Evolutionary conservation across 495 filamentous ascomycete genomes (phyloP), one percentile per base, ranked within the genome.

Genomic region (Chaetomium tenue): DNA sequence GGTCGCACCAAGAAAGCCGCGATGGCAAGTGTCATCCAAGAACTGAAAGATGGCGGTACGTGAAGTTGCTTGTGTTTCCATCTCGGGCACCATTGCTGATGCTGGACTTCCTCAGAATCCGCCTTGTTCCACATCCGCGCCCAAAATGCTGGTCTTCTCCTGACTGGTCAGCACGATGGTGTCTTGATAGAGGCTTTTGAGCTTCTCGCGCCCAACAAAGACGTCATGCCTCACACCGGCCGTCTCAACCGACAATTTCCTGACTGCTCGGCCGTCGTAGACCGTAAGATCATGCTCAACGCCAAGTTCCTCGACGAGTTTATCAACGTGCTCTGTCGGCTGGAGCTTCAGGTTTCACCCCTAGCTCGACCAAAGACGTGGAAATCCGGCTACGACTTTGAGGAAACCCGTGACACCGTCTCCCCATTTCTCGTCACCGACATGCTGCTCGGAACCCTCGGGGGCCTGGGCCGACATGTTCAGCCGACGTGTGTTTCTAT

Each of bases 61-160:
- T 58, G 48, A 0, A 7, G 5, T n/a, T 15, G 16, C 22, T 66
- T 13, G 1, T n/a, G 22, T 25, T 30, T 39, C 28, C 22, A 15
- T 18, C 40, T 44, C 16, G 40, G 0, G 23, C 5, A 1, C 30
- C 13, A 12, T 26, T 40, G 37, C 48, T 48, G 51, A 51, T 56
- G 28, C 16, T 22, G 6, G 5, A 54, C 63, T 7, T 57, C 60
- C 1, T 50, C 44, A 70, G 68, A 67, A 42, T 25, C 5, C 5
- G 40, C 37, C 5, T 70, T 53, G 15, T 83, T 28, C 67, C 75
- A 87, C 59, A 74, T 89, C 37, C 67, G 70, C n/a, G 74, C 69
- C 16, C 87, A 89, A 67, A 90, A 90, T 70, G 84, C 84, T 0
- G 87, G 75, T 0, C 60, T 89, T 0, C 65, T 88, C 11, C 69